Evolutionary conservation across 768 basidiomycete genomes (phyloP), one percentile per base, ranked within the genome.

Genomic region (Phaeotremella fagi): DNA sequence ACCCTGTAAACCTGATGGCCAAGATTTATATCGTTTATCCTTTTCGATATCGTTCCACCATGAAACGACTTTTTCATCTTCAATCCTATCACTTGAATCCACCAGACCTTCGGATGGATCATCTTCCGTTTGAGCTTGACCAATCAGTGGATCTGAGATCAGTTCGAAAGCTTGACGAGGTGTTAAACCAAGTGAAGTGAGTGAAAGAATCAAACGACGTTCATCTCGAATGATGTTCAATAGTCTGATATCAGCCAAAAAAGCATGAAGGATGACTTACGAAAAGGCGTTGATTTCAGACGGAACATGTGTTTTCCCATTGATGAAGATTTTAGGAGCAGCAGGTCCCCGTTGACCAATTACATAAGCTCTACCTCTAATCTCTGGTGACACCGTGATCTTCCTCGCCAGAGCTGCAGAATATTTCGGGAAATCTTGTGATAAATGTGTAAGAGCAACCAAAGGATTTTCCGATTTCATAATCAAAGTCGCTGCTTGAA

Each of bases 21-120:
- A 70, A 0, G 33, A 45, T 42, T 65, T 78, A 55, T 76, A 89
- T 55, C 83, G 78, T 35, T 75, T 78, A 73, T 98, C 95, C 58
- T 82, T 86, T 76, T 88, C 85, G 18, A 98, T 74, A 67, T 99
- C 85, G 72, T 98, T 99, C 85, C 86, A 87, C 82, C 88, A 98
- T 0, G 84, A 68, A 33, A 92, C 80, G 3, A 86, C 79, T 29
- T 76, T 79, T 0, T 85, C 89, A 1, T 81, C 88, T 70, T 99
- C 95, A 2, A 69, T 64, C 16, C 88, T 78, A 73, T 99, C 94
- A 53, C 87, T 90, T 1, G 90, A 86, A 73, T 98, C 95, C 52
- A 94, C 85, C n/a, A 95, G 60, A 0, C 85, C 88, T 49, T 87
- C 85, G 47, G 82, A 61, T 3, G 79, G 77, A 18, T 75, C 80